Evolutionary conservation across 495 filamentous ascomycete genomes (phyloP), one percentile per base, ranked within the genome.

Genomic region (Penicillium mononematosum): DNA sequence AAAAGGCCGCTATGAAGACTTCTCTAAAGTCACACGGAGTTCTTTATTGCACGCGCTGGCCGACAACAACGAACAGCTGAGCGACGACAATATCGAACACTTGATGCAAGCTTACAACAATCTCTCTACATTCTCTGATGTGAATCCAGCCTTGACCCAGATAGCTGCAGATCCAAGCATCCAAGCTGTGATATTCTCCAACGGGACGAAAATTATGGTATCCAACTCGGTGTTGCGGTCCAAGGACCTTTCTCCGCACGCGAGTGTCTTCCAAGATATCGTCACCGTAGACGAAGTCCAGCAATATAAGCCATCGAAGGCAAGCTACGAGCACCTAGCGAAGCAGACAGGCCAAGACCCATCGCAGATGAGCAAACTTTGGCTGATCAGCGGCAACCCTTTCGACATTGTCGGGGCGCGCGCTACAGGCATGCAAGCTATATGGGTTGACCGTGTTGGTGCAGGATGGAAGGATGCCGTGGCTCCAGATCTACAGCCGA

Each of bases 381-480:
- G 87, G 86, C 70, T 94, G 8, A 78, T 94, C 19, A 89, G 83
- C 60, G 80, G 82, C 7, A 96, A 94, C 67, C 86, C 90, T 7
- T 95, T 95, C 67, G 91, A 95, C 65, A 74, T 90, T n/a, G 80
- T 75, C 2, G 77, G 79, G 7, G 74, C 77, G 16, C 68, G 70
- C 42, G 67, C 54, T 19, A 62, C 67, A 19, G 79, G 76, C 0
- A 67, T 92, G 73, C 76, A 80, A 58, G 81, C 86, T 17, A 82
- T 80, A 10, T 93, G 90, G 85, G 81, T 92, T 16, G 88, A 91
- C 71, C 72, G 87, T 8, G 69, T 59, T 7, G 76, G 79, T 1
- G 45, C 36, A 9, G 74, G 75, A 38, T 81, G 78, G 78, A 58
- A 61, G 43, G 78, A 80, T 62, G 53, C 54, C 5, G 63, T 59